phyloP scores from a whole-genome alignment of 2,329 filamentous ascomycete species.

The Talaromyces sp. region DNA sequence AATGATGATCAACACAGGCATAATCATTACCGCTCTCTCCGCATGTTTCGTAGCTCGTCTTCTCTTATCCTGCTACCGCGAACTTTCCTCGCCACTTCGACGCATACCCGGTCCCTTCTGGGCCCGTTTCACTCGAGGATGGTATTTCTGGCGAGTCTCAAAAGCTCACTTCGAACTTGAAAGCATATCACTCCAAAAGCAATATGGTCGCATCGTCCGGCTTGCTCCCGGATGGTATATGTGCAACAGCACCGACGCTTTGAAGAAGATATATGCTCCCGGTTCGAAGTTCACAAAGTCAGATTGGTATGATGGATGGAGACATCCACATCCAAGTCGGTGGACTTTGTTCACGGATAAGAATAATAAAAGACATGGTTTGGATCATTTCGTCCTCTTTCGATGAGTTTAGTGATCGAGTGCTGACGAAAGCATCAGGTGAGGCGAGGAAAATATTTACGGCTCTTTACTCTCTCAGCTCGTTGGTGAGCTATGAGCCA shows the following conservation, averaged over 20 bases:
- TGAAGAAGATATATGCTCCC: constrained; percentile 20
- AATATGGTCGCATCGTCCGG: constrained; percentile 27
- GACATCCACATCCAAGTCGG: constrained; percentile 23
- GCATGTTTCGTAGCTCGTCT: constrained; percentile 16
- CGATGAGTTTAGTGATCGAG: too few relatives aligned
- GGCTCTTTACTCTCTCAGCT: constrained; percentile 48
- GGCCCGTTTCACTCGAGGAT: constrained; percentile 44
- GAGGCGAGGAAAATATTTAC: constrained; percentile 41
- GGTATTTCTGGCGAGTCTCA: constrained; percentile 41
- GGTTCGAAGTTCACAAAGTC: constrained; percentile 22
- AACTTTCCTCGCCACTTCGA: constrained; percentile 34
- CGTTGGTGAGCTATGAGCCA: constrained; percentile 47
- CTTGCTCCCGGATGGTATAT: constrained; percentile 20
- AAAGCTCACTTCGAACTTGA: constrained; percentile 38
- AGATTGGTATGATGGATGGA: constrained; percentile 21
- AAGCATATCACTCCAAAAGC: constrained; percentile 39
- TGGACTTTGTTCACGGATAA: constrained; percentile 35
- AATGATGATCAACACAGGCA: not conserved
- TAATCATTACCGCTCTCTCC: not conserved
- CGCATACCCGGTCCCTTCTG: constrained; percentile 46
- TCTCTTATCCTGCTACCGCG: constrained; percentile 22
- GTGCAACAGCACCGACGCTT: constrained; percentile 14
- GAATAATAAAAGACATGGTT: constrained; percentile 38
- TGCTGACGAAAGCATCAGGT: constrained; percentile 25
- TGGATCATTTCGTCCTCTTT: not conserved